These are phyloP conservation scores for Stephanodiscus triporus DNA, from an alignment of 108 stramenopile species.

Conservation along the genomic window DNA sequence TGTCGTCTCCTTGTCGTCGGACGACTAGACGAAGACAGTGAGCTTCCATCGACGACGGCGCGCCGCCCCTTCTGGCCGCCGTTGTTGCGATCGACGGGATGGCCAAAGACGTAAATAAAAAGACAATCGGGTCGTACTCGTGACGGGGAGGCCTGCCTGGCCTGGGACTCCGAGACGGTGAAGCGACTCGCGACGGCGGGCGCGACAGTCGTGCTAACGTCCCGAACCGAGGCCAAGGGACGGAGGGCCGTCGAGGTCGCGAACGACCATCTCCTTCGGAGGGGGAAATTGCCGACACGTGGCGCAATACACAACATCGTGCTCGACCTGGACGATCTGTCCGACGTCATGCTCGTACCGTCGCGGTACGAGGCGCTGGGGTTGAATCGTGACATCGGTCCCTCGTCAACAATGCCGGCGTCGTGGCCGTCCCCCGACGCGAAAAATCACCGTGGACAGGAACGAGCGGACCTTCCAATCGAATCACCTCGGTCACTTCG, in stretches of 20 bases:
- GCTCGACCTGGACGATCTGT: slow-evolving; percentile 55
- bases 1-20: too few species aligned
- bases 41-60: too few species aligned
- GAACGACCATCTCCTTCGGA: slow-evolving; percentile 34
- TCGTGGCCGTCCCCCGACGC: slow-evolving; percentile 61
- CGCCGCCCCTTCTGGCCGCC: too few species aligned
- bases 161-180: slow-evolving; percentile 74
- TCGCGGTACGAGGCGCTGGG: slow-evolving; percentile 35
- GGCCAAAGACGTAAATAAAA: not conserved
- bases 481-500: slow-evolving; percentile 81
- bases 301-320: not conserved
- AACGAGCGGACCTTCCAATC: slow-evolving; percentile 70
- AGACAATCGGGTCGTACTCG: slow-evolving; percentile 53
- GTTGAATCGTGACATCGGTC: slow-evolving; percentile 53
- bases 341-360: slow-evolving; percentile 45
- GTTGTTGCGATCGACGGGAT: not conserved
- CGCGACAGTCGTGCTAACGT: slow-evolving; percentile 73
- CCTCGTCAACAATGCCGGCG: slow-evolving; percentile 82
- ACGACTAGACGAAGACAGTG: too few species aligned
- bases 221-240: slow-evolving; percentile 52
- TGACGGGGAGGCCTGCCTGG: slow-evolving; percentile 79
- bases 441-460: slow-evolving; percentile 64
- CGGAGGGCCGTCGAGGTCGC: slow-evolving; percentile 49
- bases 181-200: slow-evolving; percentile 65
- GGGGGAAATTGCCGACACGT: slow-evolving; percentile 34